Evolutionary conservation across 495 filamentous ascomycete genomes (phyloP).

Genomic region (Amorphotheca resinae): DNA sequence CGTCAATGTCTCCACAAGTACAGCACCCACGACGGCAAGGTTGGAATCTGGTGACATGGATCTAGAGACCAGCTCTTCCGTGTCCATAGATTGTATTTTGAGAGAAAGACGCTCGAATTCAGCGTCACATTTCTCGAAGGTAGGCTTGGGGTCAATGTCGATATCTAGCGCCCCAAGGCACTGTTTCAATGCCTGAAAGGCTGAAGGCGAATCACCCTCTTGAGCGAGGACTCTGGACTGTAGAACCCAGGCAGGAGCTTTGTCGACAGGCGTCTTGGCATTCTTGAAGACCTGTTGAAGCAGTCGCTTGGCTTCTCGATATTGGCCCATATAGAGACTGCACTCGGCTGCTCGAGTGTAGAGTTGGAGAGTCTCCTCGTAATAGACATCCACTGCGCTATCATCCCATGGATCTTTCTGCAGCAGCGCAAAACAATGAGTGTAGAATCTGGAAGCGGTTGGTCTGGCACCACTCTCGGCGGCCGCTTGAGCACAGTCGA

Average conservation of each 20-base stretch:
- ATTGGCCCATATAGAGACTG: slow-evolving; percentile 60
- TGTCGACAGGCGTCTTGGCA: slow-evolving; percentile 56
- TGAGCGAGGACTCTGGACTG: slow-evolving; percentile 66
- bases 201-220: slow-evolving; percentile 51
- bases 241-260: slow-evolving; percentile 65
- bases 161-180: slow-evolving; percentile 57
- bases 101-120: slow-evolving; percentile 50
- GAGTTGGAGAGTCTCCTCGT: slow-evolving; percentile 70
- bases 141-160: slow-evolving; percentile 48
- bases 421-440: slow-evolving; percentile 60
- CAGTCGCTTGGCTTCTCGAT: slow-evolving; percentile 47
- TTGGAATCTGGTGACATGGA: slow-evolving; percentile 31
- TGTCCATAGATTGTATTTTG: slow-evolving; percentile 39
- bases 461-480: slow-evolving; percentile 67
- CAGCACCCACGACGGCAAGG: slow-evolving; percentile 54
- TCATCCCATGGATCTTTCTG: slow-evolving; percentile 71
- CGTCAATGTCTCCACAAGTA: slow-evolving; percentile 63
- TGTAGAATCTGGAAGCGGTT: slow-evolving; percentile 67
- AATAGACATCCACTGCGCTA: slow-evolving; percentile 54
- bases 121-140: slow-evolving; percentile 61
- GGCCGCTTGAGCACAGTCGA: slow-evolving; percentile 62
- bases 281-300: slow-evolving; percentile 51
- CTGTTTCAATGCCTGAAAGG: slow-evolving; percentile 53
- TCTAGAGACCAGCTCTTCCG: slow-evolving; percentile 5
- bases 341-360: slow-evolving; percentile 70